Percentiles rank a stretch among this genome's conserved stretches.
Conservation (phyloP, 148 eudicot genomes). For the Mesembryanthemum crystallinum region DNA sequence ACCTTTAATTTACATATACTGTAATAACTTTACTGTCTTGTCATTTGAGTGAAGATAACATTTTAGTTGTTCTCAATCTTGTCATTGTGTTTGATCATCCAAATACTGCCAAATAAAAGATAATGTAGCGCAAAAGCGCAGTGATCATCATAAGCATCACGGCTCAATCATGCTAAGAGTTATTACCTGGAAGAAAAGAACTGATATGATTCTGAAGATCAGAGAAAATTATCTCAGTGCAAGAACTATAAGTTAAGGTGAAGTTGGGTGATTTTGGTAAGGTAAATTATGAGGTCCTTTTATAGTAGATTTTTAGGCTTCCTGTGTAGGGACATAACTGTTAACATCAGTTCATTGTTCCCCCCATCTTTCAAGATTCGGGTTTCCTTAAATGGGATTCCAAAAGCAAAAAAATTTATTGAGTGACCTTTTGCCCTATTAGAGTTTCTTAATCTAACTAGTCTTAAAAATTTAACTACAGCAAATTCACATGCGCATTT, state of each 20-base stretch:
- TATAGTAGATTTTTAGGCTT: slow-evolving; percentile 31
- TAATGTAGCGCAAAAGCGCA: background rate
- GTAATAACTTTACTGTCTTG: background rate
- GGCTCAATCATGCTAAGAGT: background rate
- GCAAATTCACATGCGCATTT: background rate
- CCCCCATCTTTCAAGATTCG: slow-evolving; percentile 15
- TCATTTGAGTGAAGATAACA: background rate
- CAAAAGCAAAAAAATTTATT: background rate
- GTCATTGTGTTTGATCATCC: background rate
- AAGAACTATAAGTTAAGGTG: background rate
- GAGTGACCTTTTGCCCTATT: background rate
- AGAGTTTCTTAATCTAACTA: slow-evolving; percentile 19
- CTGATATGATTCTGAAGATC: background rate
- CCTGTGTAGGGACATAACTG: slow-evolving; percentile 30
- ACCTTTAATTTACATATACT: too few relatives aligned
- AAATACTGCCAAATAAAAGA: background rate
- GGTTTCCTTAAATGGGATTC: slow-evolving; percentile 29
- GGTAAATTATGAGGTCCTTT: slow-evolving; percentile 29
- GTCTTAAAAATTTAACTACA: background rate
- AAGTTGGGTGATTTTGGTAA: slow-evolving; percentile 30
- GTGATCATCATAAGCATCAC: background rate
- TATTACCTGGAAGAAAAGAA: slow-evolving; percentile 11
- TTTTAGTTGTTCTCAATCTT: background rate
- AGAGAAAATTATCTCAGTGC: background rate
- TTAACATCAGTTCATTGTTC: slow-evolving; percentile 24